phyloP scores from a whole-genome alignment of 176 grass and related monocot genomes.

The Oryza punctata region DNA sequence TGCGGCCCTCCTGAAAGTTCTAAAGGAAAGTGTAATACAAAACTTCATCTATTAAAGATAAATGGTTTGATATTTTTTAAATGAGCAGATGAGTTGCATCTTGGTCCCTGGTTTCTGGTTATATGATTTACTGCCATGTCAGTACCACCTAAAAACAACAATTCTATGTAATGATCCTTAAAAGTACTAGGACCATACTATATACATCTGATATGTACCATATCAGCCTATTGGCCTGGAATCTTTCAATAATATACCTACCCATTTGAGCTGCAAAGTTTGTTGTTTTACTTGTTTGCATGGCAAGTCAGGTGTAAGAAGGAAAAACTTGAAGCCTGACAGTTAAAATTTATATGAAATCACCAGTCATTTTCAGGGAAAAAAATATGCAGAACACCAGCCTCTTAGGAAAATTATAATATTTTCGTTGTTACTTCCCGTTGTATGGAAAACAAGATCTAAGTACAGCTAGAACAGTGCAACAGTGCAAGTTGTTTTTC shows the following conservation, averaged over 20 bases:
- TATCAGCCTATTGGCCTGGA: neutral
- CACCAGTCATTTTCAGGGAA: neutral
- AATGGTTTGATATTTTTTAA: constrained; percentile 6
- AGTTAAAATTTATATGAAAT: constrained; percentile 14
- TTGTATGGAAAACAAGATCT: constrained; percentile 19
- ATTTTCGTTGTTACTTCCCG: neutral
- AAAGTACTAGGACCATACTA: constrained; percentile 25
- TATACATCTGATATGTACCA: constrained; percentile 19
- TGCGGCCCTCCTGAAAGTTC: neutral
- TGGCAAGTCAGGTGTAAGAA: neutral
- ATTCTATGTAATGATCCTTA: constrained; percentile 3
- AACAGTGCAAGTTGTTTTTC: constrained; percentile 14
- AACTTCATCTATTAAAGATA: neutral
- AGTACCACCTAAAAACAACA: constrained; percentile 20
- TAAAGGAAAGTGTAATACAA: neutral
- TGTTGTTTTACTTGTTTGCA: neutral
- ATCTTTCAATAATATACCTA: neutral
- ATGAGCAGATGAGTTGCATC: too few species aligned
- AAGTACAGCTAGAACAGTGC: constrained; percentile 50
- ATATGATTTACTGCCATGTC: neutral
- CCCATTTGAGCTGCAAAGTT: neutral
- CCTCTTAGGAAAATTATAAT: constrained; percentile 18
- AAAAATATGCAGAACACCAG: neutral
- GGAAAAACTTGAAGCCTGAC: neutral
- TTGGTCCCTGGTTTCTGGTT: neutral